These are phyloP conservation scores for Paraglomus occultum DNA, from an alignment of 192 early-diverging fungal species.

Conservation along the genomic window DNA sequence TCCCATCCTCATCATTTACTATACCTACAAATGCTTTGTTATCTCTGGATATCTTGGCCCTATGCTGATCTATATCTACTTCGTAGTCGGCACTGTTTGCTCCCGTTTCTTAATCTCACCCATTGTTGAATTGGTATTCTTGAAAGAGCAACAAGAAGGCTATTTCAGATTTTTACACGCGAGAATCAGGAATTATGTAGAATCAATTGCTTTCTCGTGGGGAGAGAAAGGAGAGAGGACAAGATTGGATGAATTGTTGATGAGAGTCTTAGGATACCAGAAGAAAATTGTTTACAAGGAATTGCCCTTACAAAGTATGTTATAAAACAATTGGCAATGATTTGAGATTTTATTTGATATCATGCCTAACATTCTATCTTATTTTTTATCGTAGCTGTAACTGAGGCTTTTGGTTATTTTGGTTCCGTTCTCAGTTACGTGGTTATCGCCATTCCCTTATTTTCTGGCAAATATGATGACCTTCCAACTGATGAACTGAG, in stretches of 20 bases:
- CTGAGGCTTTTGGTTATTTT: slow-evolving; percentile 68
- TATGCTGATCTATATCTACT: slow-evolving; percentile 69
- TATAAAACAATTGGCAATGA: slow-evolving; percentile 5
- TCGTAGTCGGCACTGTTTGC: slow-evolving; percentile 58
- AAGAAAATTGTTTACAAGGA: slow-evolving; percentile 56
- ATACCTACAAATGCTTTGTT: slow-evolving; percentile 68
- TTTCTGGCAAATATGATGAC: slow-evolving; percentile 75
- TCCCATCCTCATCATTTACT: slow-evolving; percentile 76
- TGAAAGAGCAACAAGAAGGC: slow-evolving; percentile 77
- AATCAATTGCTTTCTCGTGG: slow-evolving; percentile 79
- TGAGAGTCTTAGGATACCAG: slow-evolving; percentile 51
- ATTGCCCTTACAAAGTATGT: slow-evolving; percentile 46
- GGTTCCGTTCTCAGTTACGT: slow-evolving; percentile 80
- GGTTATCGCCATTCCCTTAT: slow-evolving; percentile 79
- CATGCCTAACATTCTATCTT: neutral
- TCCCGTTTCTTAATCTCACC: slow-evolving; percentile 70
- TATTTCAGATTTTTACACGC: slow-evolving; percentile 67
- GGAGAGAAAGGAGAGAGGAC: slow-evolving; percentile 67
- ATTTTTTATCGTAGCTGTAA: slow-evolving; percentile 41
- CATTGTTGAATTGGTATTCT: slow-evolving; percentile 71
- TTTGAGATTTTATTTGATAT: slow-evolving; percentile 1
- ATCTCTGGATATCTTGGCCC: slow-evolving; percentile 69
- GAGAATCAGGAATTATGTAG: slow-evolving; percentile 68
- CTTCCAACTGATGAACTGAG: slow-evolving; percentile 65
- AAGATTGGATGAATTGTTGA: slow-evolving; percentile 55